Base-by-base conservation (phyloP, 768 basidiomycete genomes). In the Xanthoconium purpureum region DNA sequence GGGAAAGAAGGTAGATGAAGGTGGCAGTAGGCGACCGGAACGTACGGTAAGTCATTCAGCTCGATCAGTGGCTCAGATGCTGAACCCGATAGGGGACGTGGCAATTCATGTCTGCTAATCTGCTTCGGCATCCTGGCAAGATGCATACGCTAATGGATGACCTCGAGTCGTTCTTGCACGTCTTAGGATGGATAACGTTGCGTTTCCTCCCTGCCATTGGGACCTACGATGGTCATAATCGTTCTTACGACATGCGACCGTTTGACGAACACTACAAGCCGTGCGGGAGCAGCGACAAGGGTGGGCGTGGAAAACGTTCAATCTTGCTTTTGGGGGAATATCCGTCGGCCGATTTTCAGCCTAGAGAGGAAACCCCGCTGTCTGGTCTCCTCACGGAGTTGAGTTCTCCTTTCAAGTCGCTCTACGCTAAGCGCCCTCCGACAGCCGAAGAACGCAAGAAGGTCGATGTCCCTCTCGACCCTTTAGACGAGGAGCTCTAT, bases 101-200 rank as follows among this genome's bases (percentile, higher is more conserved):
- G 55, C 39, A 52, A 14, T 59, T 56, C 47, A 53, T 53, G 37
- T 59, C 55, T 3, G 54, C 55, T 0, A 48, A 43, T 8, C 50
- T 74, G 5, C 61, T 72, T 6, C 11, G 11, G 29, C 11, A 62
- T 14, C 50, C 62, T 12, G 15, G 9, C 15, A 66, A 66, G 30
- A 28, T 42, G 7, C 71, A 72, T 18, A 46, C 29, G 1, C 54
- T 71, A n/a, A 50, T 61, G 20, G 71, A 73, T 30, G 71, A 75
- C 42, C 47, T 74, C 9, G 70, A 74, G 52, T 73, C 74, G 0
- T 72, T 74, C 50, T 15, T 63, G 37, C 57, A 66, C 43, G 52
- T 58, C 24, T 30, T 59, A 0, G 50, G 12, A 11, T 51, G 59
- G 55, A 57, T 3, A 11, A 54, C 15, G 4, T 5, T 53, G 14